Base-by-base conservation (phyloP, 2,329 filamentous ascomycete genomes). In the Corynespora cassiicola region DNA sequence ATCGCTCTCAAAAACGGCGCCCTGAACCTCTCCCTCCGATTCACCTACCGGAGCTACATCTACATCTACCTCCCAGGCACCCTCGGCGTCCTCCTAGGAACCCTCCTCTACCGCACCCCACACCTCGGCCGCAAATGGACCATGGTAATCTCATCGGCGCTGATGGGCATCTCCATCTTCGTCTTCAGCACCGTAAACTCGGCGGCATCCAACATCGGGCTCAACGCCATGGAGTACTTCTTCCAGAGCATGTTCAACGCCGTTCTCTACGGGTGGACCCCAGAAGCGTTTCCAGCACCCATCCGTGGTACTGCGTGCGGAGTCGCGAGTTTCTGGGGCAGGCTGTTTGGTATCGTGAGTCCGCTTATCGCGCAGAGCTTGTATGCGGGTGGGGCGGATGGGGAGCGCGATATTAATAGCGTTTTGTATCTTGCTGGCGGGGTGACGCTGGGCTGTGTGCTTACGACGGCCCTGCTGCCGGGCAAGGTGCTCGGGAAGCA, bases 401-500 rank as follows among this genome's bases (percentile, higher is more conserved):
- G 57, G 1, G 48, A 59, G 6, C 65, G 72, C 0, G 65, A 72
- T 24, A 56, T 76, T 5, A 79, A 81, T 41, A 69, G 66, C 4
- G 76, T 81, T 1, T 41, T 82, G 36, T 83, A 81, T 49, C 56
- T 83, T 15, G 80, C 80, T 5, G 79, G 79, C 3, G 75, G 77
- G 2, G 72, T 80, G 3, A 78, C 75, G 20, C 47, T 81, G 20
- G 76, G 76, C 0, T 80, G 77, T 48, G 75, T 79, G 0, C 42
- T 81, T 1, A 76, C 68, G 1, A 78, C 75, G n/a, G 67, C 73
- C 3, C 44, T 79, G 19, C 52, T 81, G 50, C 78, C 78, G 2
- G 72, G 60, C 12, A 64, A 55, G 41, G 36, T 55, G 29, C 25
- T 72, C 6, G 66, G 67, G 5, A 47, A 44, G 38, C 56, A 68